A percentile compares a stretch with the other conserved stretches of the same genome.
Conservation (phyloP, 352 stramenopile species). For the Phytophthora kernoviae region DNA sequence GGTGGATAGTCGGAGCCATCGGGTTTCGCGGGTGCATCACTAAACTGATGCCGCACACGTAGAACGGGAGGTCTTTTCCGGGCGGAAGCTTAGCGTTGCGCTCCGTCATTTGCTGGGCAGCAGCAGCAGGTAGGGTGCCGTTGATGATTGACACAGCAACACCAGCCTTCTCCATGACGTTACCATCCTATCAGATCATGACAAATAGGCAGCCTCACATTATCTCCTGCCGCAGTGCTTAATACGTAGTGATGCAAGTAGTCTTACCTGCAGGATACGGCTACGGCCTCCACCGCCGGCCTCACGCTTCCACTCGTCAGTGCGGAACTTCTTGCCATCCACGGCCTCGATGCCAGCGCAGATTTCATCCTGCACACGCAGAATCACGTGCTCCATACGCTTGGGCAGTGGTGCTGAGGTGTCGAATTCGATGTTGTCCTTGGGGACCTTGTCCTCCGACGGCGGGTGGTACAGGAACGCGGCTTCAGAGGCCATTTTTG, state of each 20-base stretch:
- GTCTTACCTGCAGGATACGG: conserved; percentile 82
- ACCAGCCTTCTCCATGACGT: conserved; percentile 97
- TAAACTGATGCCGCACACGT: conserved; percentile 93
- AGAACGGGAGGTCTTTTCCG: conserved; percentile 92
- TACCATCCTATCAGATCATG: conserved; percentile 88
- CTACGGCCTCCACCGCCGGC: conserved; percentile 94
- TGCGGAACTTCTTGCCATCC: conserved; percentile 94
- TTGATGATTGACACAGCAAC: conserved; percentile 97
- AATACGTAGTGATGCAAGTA: not conserved
- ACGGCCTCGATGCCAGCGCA: conserved; percentile 85
- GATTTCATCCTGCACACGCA: conserved; percentile 82
- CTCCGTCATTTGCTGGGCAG: conserved; percentile 69
- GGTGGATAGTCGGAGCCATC: conserved; percentile 94
- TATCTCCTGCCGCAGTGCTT: not conserved
- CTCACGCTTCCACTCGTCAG: conserved; percentile 93
- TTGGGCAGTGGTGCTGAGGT: conserved; percentile 64
- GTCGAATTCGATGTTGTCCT: conserved; percentile 74
- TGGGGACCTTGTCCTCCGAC: conserved; percentile 59
- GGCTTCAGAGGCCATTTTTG: conserved; percentile 20
- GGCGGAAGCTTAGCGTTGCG: conserved; percentile 66
- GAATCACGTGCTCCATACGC: conserved; percentile 79
- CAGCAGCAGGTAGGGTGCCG: conserved; percentile 90
- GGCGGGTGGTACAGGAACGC: conserved; percentile 63
- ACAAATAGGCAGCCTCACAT: not conserved
- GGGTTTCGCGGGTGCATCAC: conserved; percentile 96